These are phyloP conservation scores for Penicillium sp. DNA, from an alignment of 2,329 filamentous ascomycete genomes.

Conservation along the genomic window DNA sequence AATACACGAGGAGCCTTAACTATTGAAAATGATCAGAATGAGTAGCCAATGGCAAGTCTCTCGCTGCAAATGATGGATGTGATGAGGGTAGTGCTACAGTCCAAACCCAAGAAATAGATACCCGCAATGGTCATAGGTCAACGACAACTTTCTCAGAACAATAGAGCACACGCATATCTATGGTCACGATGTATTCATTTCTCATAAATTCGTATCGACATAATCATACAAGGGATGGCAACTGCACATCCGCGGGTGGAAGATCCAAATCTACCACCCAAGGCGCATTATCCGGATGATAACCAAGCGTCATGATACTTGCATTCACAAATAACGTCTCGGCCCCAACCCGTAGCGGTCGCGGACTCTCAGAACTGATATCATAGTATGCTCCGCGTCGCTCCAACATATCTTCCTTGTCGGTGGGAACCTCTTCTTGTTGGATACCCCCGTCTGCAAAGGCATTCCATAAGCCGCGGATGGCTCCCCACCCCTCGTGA, in stretches of 20 bases:
- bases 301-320: conserved; percentile 57
- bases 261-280: conserved; percentile 61
- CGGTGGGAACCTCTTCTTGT: conserved; percentile 26
- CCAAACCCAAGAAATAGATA: no score
- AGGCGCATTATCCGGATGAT: conserved; percentile 56
- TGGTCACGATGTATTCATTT: conserved; percentile 10
- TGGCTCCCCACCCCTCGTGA: conserved; percentile 58
- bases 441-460: conserved; percentile 24
- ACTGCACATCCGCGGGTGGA: conserved; percentile 25
- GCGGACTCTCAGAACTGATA: conserved; percentile 34
- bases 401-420: conserved; percentile 36
- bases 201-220: conserved; percentile 17
- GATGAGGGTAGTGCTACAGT: no score
- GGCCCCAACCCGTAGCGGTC: conserved; percentile 47
- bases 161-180: not conserved
- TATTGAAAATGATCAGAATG: not conserved
- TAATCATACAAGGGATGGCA: conserved; percentile 1
- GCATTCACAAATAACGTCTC: conserved; percentile 64
- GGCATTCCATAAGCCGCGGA: conserved; percentile 36
- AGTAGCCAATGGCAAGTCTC: not conserved
- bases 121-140: not conserved
- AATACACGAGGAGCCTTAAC: not conserved
- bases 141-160: not conserved
- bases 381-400: conserved; percentile 41
- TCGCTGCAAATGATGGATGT: not conserved